A percentile compares a stretch with the other conserved stretches of the same genome.
Conservation (phyloP, 495 filamentous ascomycete species). For the Aspergillus carlsbadensis region DNA sequence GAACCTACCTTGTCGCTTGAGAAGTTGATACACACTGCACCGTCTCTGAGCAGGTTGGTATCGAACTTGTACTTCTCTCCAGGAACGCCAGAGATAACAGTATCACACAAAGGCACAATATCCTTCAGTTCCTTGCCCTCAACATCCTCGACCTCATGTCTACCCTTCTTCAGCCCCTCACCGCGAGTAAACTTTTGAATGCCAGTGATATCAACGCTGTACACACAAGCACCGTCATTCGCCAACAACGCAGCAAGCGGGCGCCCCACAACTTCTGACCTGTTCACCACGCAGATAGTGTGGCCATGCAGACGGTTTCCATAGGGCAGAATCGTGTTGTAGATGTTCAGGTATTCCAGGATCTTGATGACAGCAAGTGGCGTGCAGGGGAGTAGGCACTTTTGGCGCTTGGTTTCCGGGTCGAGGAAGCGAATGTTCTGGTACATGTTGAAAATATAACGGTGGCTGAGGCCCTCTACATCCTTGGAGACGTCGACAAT, state of each 20-base stretch:
- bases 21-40: conserved; percentile 96
- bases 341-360: conserved; percentile 89
- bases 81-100: conserved; percentile 93
- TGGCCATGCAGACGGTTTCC: conserved; percentile 90
- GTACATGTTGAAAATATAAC: conserved; percentile 98
- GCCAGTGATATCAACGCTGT: conserved; percentile 87
- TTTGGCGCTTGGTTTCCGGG: conserved; percentile 67
- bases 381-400: conserved; percentile 92
- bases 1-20: conserved; percentile 75
- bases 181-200: conserved; percentile 92
- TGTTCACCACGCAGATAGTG: conserved; percentile 92
- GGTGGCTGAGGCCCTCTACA: conserved; percentile 91
- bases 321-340: conserved; percentile 93
- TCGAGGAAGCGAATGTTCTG: conserved; percentile 96
- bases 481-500: conserved; percentile 88
- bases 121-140: conserved; percentile 72
- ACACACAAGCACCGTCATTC: conserved; percentile 94
- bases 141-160: conserved; percentile 81
- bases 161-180: conserved; percentile 72
- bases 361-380: conserved; percentile 95
- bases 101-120: conserved; percentile 82
- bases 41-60: conserved; percentile 74
- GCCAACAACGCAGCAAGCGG: conserved; percentile 93
- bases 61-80: conserved; percentile 84
- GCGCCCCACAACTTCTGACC: conserved; percentile 90